Percentiles rank a stretch among this genome's conserved stretches.
Conservation (phyloP, 805 yeast genomes). For the Candida ficus region DNA sequence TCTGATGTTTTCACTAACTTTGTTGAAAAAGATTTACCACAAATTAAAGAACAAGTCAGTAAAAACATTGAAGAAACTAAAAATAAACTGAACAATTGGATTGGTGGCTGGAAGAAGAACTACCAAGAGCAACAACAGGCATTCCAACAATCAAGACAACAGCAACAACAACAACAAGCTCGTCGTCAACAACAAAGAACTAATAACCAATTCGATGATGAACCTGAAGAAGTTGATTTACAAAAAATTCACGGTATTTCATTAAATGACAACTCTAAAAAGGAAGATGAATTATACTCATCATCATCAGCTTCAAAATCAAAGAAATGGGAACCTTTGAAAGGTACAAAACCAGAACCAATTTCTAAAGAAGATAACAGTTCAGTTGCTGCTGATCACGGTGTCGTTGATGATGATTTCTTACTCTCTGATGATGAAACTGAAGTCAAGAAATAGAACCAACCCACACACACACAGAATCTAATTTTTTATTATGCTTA, state of each 20-base stretch:
- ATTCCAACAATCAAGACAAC: constrained; percentile 10
- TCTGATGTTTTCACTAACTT: constrained; percentile 52
- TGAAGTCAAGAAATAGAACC: constrained; percentile 1
- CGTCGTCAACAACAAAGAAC: constrained; percentile 23
- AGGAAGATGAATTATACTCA: constrained; percentile 24
- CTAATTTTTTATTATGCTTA: not conserved
- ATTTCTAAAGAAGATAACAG: constrained; percentile 18
- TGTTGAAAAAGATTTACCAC: constrained; percentile 50
- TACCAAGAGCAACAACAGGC: constrained; percentile 16
- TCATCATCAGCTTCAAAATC: not conserved
- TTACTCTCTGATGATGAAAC: constrained; percentile 28
- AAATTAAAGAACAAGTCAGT: constrained; percentile 59
- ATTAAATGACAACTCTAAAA: constrained; percentile 34
- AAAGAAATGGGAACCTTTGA: constrained; percentile 40
- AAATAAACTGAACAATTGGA: constrained; percentile 70
- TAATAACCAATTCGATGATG: constrained; percentile 38
- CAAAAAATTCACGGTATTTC: constrained; percentile 45
- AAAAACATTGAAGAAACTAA: constrained; percentile 81
- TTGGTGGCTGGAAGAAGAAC: constrained; percentile 26
- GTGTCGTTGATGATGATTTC: constrained; percentile 38
- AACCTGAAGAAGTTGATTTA: constrained; percentile 46
- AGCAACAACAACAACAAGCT: constrained; percentile 13
- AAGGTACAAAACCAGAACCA: constrained; percentile 19
- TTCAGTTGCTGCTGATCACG: constrained; percentile 2
- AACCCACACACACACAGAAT: too few species aligned